Evolutionary conservation across 495 filamentous ascomycete species (phyloP), one percentile per base, ranked within the genome.

Genomic region (Hyaloscypha hepaticicola): DNA sequence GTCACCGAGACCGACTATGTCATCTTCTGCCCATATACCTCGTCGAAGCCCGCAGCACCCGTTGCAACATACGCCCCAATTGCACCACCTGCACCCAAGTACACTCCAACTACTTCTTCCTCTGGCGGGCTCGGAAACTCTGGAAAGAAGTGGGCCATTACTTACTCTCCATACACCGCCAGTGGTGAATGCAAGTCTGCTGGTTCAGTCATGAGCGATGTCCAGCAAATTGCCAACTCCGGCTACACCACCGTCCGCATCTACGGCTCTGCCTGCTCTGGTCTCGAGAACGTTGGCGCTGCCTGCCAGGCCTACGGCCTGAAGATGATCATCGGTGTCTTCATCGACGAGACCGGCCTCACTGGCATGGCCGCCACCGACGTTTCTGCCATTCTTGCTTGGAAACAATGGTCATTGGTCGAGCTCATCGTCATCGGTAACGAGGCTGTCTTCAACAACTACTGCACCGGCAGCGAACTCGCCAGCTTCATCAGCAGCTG

Each of bases 231-330:
- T 71, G 82, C 86, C 65, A 34, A 69, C 48, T 87, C 88, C 74
- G 93, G 92, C 66, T 95, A 97, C 86, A 80, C 78, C 67, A 82
- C 87, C 63, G 76, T 98, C 76, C 94, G 94, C 76, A 79, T 96
- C 76, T 97, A 98, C 87, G 89, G 87, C 65, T 90, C 92, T 70
- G 93, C 96, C 85, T 98, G 94, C 83, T 82, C 80, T 74, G 85
- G 84, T 65, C 91, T 97, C 48, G 74, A 84, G 75, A 88, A 81
- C 74, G 86, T 96, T 63, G 90, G 90, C 66, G 74, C 77, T 16
- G 87, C 90, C 61, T 85, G 82, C 73, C 71, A 78, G 56, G 69
- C 77, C 56, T 73, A 87, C 74, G 86, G 87, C 56, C 73, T 98
- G 49, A 88, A 86, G 70, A 77, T 97, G 72, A 92, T 97, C 75